Evolutionary conservation across 1,139 yeast genomes (phyloP).

Genomic region (Meyerozyma athensensis): DNA sequence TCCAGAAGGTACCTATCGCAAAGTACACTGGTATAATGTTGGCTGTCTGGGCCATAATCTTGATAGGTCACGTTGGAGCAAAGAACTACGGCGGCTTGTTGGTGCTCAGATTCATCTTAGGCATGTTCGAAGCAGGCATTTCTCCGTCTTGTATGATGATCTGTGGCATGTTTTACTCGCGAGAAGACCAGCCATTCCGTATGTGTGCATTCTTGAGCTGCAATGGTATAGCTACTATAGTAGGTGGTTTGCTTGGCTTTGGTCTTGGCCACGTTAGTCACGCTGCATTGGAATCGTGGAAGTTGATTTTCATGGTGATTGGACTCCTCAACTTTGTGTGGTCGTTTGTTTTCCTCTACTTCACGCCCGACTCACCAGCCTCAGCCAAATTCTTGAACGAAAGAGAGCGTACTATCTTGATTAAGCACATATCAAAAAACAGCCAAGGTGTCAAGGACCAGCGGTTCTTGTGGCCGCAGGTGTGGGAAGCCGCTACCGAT

Average conservation of each 20-base stretch:
- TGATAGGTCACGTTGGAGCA: slow-evolving; percentile 46
- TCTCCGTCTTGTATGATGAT: slow-evolving; percentile 28
- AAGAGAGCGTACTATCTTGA: slow-evolving; percentile 11
- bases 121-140: slow-evolving; percentile 33
- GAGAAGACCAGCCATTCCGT: slow-evolving; percentile 31
- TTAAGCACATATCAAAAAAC: slow-evolving; percentile 21
- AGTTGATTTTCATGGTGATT: slow-evolving; percentile 45
- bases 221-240: slow-evolving; percentile 28
- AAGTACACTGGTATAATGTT: slow-evolving; percentile 44
- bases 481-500: slow-evolving; percentile 23
- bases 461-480: slow-evolving; percentile 18
- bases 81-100: slow-evolving; percentile 43
- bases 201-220: slow-evolving; percentile 26
- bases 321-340: slow-evolving; percentile 33
- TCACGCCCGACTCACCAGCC: slow-evolving; percentile 10
- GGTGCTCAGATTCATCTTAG: slow-evolving; percentile 43
- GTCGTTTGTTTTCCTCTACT: slow-evolving; percentile 19
- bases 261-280: slow-evolving; percentile 30
- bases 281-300: slow-evolving; percentile 34
- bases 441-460: slow-evolving; percentile 23
- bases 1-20: slow-evolving; percentile 52
- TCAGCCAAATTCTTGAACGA: slow-evolving; percentile 7
- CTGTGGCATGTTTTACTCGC: slow-evolving; percentile 17
- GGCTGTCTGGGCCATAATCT: slow-evolving; percentile 47
- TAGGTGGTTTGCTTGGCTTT: slow-evolving; percentile 28